These are phyloP conservation scores for Emergomyces pasteurianus DNA, from an alignment of 2,329 filamentous ascomycete genomes.

Conservation along the genomic window DNA sequence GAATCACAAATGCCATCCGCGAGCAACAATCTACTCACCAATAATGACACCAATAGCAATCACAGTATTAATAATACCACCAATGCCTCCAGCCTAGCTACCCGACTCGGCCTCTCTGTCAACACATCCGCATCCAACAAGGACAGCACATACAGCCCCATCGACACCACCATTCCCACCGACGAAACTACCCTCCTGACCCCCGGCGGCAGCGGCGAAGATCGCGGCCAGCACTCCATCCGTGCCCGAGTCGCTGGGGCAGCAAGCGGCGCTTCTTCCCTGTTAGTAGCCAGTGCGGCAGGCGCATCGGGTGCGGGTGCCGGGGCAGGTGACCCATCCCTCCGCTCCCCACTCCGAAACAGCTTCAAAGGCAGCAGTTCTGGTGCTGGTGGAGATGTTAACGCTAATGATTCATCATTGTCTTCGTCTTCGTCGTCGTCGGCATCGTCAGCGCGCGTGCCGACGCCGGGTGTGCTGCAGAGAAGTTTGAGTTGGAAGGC, in stretches of 20 bases:
- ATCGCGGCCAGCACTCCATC: not conserved
- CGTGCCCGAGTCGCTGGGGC: not conserved
- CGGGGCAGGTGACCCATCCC: not conserved
- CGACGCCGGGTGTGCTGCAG: not conserved
- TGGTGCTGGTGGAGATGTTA: not conserved
- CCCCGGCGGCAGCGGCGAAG: not conserved
- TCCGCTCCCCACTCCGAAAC: not conserved
- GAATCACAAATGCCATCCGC: not conserved
- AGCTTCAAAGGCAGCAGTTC: not conserved
- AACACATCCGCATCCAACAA: not conserved
- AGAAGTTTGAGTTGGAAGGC: not conserved
- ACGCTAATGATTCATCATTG: not conserved
- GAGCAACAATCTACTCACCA: not conserved
- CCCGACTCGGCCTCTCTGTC: not conserved
- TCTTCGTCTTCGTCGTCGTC: not conserved
- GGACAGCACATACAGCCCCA: not conserved
- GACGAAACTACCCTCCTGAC: not conserved
- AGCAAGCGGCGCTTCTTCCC: not conserved
- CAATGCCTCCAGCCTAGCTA: not conserved
- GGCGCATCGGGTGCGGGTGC: not conserved
- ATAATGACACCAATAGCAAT: not conserved
- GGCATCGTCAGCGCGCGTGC: not conserved
- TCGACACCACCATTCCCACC: not conserved
- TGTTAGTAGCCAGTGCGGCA: not conserved
- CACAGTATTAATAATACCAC: not conserved